These are phyloP conservation scores for Linderniella brevidens DNA, from an alignment of 257 asterid genomes.

Conservation along the genomic window DNA sequence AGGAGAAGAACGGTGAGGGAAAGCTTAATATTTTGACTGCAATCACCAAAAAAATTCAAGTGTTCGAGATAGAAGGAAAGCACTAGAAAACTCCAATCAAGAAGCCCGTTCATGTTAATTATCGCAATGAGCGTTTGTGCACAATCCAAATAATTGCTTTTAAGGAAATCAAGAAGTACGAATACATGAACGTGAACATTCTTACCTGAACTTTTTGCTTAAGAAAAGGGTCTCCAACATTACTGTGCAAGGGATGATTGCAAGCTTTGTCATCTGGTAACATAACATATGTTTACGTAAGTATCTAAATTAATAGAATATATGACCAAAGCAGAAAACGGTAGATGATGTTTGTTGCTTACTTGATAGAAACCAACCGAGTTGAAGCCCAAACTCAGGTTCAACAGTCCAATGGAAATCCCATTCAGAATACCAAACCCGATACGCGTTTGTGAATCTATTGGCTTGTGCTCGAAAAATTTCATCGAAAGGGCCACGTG, in stretches of 20 bases:
- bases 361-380: constrained; percentile 95
- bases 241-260: constrained; percentile 87
- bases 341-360: not conserved
- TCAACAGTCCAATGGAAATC: constrained; percentile 68
- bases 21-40: constrained; percentile 59
- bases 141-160: too few relatives aligned
- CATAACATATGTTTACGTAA: constrained; percentile 11
- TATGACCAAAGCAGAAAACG: too few relatives aligned
- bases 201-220: constrained; percentile 72
- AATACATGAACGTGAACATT: too few relatives aligned
- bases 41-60: constrained; percentile 15
- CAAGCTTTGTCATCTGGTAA: constrained; percentile 78
- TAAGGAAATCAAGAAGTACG: too few relatives aligned
- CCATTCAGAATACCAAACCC: constrained; percentile 86
- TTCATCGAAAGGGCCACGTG: constrained; percentile 63
- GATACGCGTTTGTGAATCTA: constrained; percentile 45
- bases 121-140: constrained; percentile 3
- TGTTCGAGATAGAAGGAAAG: constrained; percentile 9
- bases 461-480: constrained; percentile 73
- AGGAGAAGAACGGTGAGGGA: constrained; percentile 56
- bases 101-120: too few relatives aligned
- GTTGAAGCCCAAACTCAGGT: constrained; percentile 87
- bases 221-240: constrained; percentile 74
- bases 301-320: constrained; percentile 8
- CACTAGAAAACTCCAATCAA: constrained; percentile 4